Percentiles rank a stretch among this genome's conserved stretches.
phyloP scores from a whole-genome alignment of 2,329 filamentous ascomycete genomes.

The Curvularia spicifera region DNA sequence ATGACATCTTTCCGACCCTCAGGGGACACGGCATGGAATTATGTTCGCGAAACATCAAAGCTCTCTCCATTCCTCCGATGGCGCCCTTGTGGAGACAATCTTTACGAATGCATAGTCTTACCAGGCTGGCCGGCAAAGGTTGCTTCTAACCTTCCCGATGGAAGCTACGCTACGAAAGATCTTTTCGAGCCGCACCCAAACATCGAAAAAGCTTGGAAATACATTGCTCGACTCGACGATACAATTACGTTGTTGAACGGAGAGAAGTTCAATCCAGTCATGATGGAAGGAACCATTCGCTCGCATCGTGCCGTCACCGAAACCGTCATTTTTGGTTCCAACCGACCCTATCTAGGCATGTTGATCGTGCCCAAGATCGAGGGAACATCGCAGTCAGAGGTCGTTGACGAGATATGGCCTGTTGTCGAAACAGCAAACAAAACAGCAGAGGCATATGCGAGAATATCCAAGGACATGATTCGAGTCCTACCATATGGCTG shows the following conservation, averaged over 20 bases:
- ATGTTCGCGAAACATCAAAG: constrained; percentile 55
- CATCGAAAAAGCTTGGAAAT: constrained; percentile 55
- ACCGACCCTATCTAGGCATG: constrained; percentile 59
- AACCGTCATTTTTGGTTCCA: constrained; percentile 63
- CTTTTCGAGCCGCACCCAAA: constrained; percentile 56
- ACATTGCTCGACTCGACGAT: constrained; percentile 56
- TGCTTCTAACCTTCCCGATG: constrained; percentile 28
- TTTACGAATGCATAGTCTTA: constrained; percentile 52
- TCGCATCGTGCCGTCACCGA: constrained; percentile 62
- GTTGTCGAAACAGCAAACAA: constrained; percentile 60
- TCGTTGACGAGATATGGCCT: constrained; percentile 57
- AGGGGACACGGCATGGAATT: constrained; percentile 67
- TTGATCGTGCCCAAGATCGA: constrained; percentile 57
- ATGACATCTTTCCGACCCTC: constrained; percentile 65
- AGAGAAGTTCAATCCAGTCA: constrained; percentile 58
- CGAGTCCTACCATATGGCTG: constrained; percentile 55
- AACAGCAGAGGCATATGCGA: constrained; percentile 58
- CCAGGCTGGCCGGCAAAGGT: constrained; percentile 48
- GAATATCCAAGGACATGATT: constrained; percentile 62
- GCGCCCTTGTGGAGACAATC: constrained; percentile 45
- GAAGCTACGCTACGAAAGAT: constrained; percentile 46
- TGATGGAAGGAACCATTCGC: constrained; percentile 61
- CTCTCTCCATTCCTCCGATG: constrained; percentile 54
- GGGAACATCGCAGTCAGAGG: neutral
- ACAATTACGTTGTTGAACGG: constrained; percentile 57